Conservation (phyloP, 2,329 filamentous ascomycete species). For the Ophiocordyceps unilateralis region DNA sequence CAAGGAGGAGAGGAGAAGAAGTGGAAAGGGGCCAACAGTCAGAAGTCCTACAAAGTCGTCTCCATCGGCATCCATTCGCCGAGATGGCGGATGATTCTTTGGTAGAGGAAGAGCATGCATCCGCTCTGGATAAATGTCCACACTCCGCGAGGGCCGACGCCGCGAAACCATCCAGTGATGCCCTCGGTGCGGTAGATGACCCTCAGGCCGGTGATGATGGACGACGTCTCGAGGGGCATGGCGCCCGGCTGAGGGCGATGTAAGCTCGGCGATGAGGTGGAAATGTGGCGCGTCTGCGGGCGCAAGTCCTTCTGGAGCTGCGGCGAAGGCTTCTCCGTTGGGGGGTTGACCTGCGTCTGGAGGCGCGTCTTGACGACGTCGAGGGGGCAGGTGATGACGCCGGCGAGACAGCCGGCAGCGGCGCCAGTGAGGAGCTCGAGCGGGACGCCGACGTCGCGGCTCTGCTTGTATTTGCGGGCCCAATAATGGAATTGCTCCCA, state of each 20-base stretch:
- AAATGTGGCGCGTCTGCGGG: slow-evolving; percentile 56
- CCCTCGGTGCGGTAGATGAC: slow-evolving; percentile 88
- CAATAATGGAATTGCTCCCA: slow-evolving; percentile 85
- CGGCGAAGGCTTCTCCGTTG: slow-evolving; percentile 8
- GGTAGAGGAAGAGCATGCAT: slow-evolving; percentile 92
- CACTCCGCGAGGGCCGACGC: slow-evolving; percentile 78
- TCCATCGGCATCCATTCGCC: slow-evolving; percentile 29
- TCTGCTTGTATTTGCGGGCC: slow-evolving; percentile 63
- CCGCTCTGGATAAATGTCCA: slow-evolving; percentile 97
- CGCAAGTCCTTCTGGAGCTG: slow-evolving; percentile 14
- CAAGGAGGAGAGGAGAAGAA: slow-evolving; percentile 1
- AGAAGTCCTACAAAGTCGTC: slow-evolving; percentile 3
- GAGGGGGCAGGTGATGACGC: slow-evolving; percentile 84
- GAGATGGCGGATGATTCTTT: slow-evolving; percentile 65
- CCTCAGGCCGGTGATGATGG: slow-evolving; percentile 65
- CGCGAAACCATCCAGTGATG: slow-evolving; percentile 77
- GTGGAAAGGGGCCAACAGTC: neutral
- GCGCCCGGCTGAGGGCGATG: slow-evolving; percentile 65
- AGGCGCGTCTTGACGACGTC: slow-evolving; percentile 96
- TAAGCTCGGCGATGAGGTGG: slow-evolving; percentile 77
- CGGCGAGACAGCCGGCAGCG: slow-evolving; percentile 78
- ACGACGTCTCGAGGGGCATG: slow-evolving; percentile 71
- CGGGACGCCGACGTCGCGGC: slow-evolving; percentile 67
- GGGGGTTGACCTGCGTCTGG: slow-evolving; percentile 63
- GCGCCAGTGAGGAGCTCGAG: slow-evolving; percentile 82